Conservation (phyloP, 1,284 basidiomycete species). For the Rhodotorula sp. region DNA sequence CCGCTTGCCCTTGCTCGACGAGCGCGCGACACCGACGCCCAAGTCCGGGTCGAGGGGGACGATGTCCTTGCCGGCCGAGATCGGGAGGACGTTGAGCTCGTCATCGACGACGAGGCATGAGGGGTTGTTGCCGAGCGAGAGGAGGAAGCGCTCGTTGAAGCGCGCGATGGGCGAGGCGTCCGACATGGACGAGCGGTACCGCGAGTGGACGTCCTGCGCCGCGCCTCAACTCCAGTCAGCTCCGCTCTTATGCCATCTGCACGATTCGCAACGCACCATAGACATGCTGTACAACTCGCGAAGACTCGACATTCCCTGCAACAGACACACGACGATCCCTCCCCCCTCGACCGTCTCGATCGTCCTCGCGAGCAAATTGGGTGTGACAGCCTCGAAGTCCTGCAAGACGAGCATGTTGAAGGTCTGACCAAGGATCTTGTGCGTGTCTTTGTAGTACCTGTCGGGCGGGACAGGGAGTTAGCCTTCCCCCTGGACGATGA, state of each 20-base stretch:
- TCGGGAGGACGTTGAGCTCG: conserved; percentile 94
- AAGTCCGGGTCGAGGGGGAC: conserved; percentile 60
- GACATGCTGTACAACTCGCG: conserved; percentile 92
- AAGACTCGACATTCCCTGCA: conserved; percentile 94
- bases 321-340: conserved; percentile 82
- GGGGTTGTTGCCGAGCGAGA: conserved; percentile 83
- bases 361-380: conserved; percentile 92
- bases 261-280: conserved; percentile 64
- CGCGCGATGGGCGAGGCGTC: conserved; percentile 86
- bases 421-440: conserved; percentile 94
- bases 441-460: conserved; percentile 87
- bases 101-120: conserved; percentile 95
- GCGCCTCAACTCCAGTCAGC: not conserved
- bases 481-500: not conserved
- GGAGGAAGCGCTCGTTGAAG: conserved; percentile 98
- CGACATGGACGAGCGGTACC: conserved; percentile 74
- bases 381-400: conserved; percentile 98
- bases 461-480: not conserved
- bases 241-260: rapidly evolving
- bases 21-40: conserved; percentile 42
- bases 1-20: conserved; percentile 56
- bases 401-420: conserved; percentile 97
- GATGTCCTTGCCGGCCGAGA: conserved; percentile 95
- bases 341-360: conserved; percentile 99
- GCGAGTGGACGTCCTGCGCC: conserved; percentile 83